Evolutionary conservation across 2,329 filamentous ascomycete species (phyloP).

Genomic region (Torrubiella hemipterigena): DNA sequence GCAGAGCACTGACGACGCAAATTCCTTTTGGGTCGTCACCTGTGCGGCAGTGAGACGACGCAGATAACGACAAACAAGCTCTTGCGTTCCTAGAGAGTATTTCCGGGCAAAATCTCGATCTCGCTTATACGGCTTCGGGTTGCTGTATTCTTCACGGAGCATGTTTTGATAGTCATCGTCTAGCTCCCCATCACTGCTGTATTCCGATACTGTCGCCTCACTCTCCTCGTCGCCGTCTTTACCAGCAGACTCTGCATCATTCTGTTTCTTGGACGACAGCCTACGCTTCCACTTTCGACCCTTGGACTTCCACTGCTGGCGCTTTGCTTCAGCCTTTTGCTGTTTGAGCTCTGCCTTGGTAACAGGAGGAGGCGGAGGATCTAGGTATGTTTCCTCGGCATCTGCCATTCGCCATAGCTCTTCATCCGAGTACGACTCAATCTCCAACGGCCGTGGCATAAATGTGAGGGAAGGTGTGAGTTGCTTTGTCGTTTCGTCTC

Average conservation of each 20-base stretch:
- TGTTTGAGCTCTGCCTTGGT: conserved; percentile 8
- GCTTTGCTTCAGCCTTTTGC: conserved; percentile 8
- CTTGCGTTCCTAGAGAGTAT: conserved; percentile 11
- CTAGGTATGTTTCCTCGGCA: conserved; percentile 13
- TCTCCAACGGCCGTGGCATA: conserved; percentile 16
- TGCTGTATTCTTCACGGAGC: conserved; percentile 9
- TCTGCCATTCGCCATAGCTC: conserved; percentile 14
- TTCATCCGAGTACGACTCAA: conserved; percentile 16
- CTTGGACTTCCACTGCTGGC: conserved; percentile 4
- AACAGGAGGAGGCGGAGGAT: conserved; percentile 12
- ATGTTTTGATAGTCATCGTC: conserved; percentile 11
- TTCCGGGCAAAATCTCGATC: conserved; percentile 16
- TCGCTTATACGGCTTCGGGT: conserved; percentile 9
- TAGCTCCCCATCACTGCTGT: conserved; percentile 11
- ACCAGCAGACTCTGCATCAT: neutral
- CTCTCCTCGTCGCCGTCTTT: too few species aligned
- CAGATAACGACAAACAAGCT: conserved; percentile 13
- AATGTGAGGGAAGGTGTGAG: conserved; percentile 13
- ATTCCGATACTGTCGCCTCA: conserved; percentile 6
- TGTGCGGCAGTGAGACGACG: conserved; percentile 6
- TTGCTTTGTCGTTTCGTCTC: conserved; percentile 10
- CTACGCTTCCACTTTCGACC: conserved; percentile 4
- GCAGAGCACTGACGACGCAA: conserved; percentile 9
- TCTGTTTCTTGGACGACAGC: neutral
- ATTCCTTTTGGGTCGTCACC: conserved; percentile 6